Evolutionary conservation across 768 basidiomycete species (phyloP), one percentile per base, ranked within the genome.

Genomic region (Boletus rufocinnamomeus): DNA sequence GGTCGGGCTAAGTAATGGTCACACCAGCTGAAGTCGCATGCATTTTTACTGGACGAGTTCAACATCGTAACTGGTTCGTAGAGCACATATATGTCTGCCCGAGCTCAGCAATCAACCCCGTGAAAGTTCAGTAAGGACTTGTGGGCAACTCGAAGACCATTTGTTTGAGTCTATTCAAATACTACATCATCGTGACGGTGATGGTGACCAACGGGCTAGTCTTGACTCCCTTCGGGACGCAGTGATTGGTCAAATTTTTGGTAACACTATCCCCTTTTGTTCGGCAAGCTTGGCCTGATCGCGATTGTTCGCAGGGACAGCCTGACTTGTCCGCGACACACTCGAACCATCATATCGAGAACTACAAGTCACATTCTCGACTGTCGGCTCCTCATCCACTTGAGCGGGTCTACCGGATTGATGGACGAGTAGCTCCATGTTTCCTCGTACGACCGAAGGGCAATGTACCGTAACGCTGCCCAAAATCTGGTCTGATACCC

Each of bases 401-500:
- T 21, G 13, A 21, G 14, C 21, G 14, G 21, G 8, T 34, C n/a
- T 25, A 6, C 16, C 16, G 2, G 43, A 16, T 34, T 16, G 27
- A 9, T 54, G 30, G 7, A 54, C 28, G 55, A 43, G 21, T 25
- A 40, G 14, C 48, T 37, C 37, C 19, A 51, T 4, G 30, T 9
- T n/a, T 13, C 7, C 30, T 21, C 47, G 6, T n/a, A 21, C 19
- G 9, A 27, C 35, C 27, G 17, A 56, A 16, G 44, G 23, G 41
- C 51, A 27, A 16, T 5, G 30, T 54, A 27, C 44, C 6, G 9
- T 28, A 17, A 23, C 37, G 4, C 17, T 59, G 7, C 47, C 58
- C 34, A 54, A 45, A 28, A 2, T 45, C 28, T 60, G 52, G 60
- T 38, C 59, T 3, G 47, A 54, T 19, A 19, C 48, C 21, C 58